These are phyloP conservation scores for Diphasiastrum complanatum DNA, from an alignment of 83 land plant genomes.

Conservation along the genomic window DNA sequence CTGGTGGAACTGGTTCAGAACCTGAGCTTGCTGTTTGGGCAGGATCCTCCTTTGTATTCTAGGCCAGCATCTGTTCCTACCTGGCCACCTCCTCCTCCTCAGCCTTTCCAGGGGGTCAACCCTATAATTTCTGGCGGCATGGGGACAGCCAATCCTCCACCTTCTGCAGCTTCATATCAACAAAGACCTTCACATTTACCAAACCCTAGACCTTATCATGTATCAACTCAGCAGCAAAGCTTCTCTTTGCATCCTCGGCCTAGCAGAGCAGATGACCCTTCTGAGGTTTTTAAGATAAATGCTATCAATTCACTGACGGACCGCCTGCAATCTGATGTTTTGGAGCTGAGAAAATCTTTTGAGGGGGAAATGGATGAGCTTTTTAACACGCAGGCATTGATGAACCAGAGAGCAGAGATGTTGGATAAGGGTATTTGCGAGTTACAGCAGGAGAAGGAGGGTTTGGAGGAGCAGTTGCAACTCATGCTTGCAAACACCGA, in stretches of 20 bases:
- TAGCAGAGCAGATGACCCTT: constrained; percentile 47
- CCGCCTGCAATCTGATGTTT: constrained; percentile 47
- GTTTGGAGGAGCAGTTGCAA: constrained; percentile 30
- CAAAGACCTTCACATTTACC: constrained; percentile 8
- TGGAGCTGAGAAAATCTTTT: constrained; percentile 41
- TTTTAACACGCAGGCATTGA: constrained; percentile 49
- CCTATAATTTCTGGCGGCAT: not conserved
- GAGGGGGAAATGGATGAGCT: constrained; percentile 80
- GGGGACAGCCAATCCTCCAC: constrained; percentile 14
- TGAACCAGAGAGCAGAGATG: constrained; percentile 57
- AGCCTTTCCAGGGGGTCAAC: constrained; percentile 4
- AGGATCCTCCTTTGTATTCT: constrained; percentile 83
- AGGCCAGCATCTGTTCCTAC: constrained; percentile 33
- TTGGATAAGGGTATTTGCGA: constrained; percentile 51
- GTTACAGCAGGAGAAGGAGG: constrained; percentile 71
- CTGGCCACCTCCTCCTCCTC: constrained; percentile 14
- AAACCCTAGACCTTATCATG: constrained; percentile 2
- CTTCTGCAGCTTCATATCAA: constrained; percentile 16
- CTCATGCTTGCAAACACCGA: constrained; percentile 16
- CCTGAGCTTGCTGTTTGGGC: constrained; percentile 51
- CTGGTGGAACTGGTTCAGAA: constrained; percentile 63
- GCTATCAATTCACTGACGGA: constrained; percentile 57
- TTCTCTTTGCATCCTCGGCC: constrained; percentile 26
- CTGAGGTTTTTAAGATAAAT: constrained; percentile 51
- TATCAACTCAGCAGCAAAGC: constrained; percentile 3